Evolutionary conservation across 495 filamentous ascomycete species (phyloP), one percentile per base, ranked within the genome.

Genomic region (Daldinia bambusicola): DNA sequence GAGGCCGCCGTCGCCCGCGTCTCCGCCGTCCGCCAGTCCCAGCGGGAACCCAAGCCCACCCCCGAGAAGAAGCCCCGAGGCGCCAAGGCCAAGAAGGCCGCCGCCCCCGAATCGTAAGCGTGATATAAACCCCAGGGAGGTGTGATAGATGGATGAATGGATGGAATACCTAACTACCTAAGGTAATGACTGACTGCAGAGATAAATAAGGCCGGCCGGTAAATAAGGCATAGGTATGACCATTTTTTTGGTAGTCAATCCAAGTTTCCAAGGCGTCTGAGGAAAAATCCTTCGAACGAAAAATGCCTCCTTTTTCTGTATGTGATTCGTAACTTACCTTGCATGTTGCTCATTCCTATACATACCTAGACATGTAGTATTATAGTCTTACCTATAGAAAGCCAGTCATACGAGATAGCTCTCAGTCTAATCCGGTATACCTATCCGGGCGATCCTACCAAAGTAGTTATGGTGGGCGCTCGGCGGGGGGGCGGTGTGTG

Each of bases 1-100:
- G 86, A 89, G 76, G 90, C 89, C 72, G 94, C 94, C 70, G 91
- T 98, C 78, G 86, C 94, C 79, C 92, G 95, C 74, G 95, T 91
- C 72, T 93, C 90, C 79, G 92, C 93, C 75, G 87, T 98, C 84
- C 92, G 91, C 79, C 82, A 85, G 72, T 90, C 90, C 62, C 92
- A 97, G 86, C 84, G 84, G 76, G 79, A 89, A 62, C 88, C 90
- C 84, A 97, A 97, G 89, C 88, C 91, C 18, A 77, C 83, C 61
- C 87, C 89, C 71, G 87, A 86, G 80, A 73, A 77, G 70, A 97
- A 97, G 89, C 83, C 84, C 70, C 87, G 95, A 71, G 95, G 95
- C 51, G 82, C 84, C 26, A 93, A 93, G 85, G 95, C 94, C 68
- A 89, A 86, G 84, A 90, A 90, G 86, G 91, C 89, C 66, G 88